Evolutionary conservation across 2,329 filamentous ascomycete genomes (phyloP).

Genomic region (Penicillium sp.): DNA sequence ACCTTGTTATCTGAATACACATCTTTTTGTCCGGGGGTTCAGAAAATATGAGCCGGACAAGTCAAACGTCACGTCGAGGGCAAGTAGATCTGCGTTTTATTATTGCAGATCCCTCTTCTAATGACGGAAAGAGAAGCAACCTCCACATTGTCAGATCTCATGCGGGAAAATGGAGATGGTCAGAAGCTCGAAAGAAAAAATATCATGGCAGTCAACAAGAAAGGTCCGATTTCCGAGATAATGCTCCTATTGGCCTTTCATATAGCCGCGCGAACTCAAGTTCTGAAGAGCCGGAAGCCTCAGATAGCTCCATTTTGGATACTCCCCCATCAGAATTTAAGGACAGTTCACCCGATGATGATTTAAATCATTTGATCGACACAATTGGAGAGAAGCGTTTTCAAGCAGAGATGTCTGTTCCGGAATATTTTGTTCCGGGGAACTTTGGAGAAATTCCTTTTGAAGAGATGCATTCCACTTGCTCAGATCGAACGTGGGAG

Average conservation of each 20-base stretch:
- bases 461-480: background rate
- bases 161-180: conserved; percentile 13
- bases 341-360: background rate
- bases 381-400: background rate
- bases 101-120: conserved; percentile 8
- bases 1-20: background rate
- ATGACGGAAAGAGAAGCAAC: background rate
- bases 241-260: background rate
- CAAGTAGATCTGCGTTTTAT: conserved; percentile 6
- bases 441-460: background rate
- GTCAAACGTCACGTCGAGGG: background rate
- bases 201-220: background rate
- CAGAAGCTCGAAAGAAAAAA: conserved; percentile 1
- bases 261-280: background rate
- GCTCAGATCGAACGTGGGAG: background rate
- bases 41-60: background rate
- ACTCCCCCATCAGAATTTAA: background rate
- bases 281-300: background rate
- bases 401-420: background rate
- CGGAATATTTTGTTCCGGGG: no score
- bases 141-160: conserved; percentile 11
- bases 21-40: no score
- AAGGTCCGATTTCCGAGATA: background rate
- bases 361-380: background rate
- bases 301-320: background rate